These are phyloP conservation scores for Aureobasidium melanogenum DNA, from an alignment of 2,329 filamentous ascomycete species.

Conservation along the genomic window DNA sequence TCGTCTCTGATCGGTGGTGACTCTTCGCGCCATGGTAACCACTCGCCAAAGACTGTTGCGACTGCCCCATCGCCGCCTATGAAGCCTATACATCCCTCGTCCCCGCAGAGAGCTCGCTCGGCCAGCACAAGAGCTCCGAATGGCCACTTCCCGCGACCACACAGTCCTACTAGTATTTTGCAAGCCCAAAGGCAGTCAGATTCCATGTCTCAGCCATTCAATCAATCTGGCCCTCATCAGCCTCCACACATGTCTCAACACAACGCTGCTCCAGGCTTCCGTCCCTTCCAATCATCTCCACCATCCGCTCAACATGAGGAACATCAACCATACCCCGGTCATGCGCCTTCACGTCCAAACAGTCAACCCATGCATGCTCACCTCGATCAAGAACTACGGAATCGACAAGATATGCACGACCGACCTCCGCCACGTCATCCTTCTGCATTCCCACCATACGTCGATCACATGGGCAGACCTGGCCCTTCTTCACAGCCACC, in stretches of 20 bases:
- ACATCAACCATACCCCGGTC: neutral
- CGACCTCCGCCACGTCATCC: neutral
- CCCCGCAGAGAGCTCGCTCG: conserved; percentile 31
- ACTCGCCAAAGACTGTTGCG: conserved; percentile 25
- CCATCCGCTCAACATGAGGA: conserved; percentile 20
- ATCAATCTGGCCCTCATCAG: neutral
- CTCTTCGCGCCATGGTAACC: conserved; percentile 16
- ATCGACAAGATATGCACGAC: conserved; percentile 11
- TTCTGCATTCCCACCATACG: conserved; percentile 1
- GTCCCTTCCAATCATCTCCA: conserved; percentile 25
- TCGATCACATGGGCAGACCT: neutral
- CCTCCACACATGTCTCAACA: conserved; percentile 15
- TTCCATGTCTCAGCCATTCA: conserved; percentile 6
- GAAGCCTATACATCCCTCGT: conserved; percentile 40
- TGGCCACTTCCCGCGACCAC: conserved; percentile 18
- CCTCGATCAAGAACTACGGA: conserved; percentile 12
- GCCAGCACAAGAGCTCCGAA: conserved; percentile 27
- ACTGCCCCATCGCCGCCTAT: conserved; percentile 24
- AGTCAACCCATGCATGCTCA: conserved; percentile 23
- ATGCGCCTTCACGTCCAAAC: conserved; percentile 21
- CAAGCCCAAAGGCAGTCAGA: conserved; percentile 4
- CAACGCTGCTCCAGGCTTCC: conserved; percentile 17
- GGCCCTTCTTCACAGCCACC: neutral
- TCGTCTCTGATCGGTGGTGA: conserved; percentile 57
- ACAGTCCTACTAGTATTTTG: conserved; percentile 17